Evolutionary conservation across 495 filamentous ascomycete genomes (phyloP), one percentile per base, ranked within the genome.

Genomic region (Penicilliopsis zonata): DNA sequence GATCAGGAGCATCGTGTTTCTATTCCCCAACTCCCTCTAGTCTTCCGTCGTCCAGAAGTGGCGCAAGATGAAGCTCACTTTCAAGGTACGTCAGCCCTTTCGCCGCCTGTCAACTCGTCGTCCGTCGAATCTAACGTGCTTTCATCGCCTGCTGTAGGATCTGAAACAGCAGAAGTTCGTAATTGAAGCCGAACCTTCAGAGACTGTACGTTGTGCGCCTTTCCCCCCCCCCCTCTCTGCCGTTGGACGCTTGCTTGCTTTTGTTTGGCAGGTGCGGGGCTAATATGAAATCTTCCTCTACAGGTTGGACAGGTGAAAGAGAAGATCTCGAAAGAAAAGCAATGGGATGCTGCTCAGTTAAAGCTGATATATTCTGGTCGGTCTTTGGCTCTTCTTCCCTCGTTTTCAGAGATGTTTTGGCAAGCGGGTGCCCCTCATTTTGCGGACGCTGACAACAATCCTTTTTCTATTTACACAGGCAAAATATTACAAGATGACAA

Each of bases 401-500:
- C 5, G 18, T 5, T 16, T 16, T 12, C 23, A 36, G 9, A 30
- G 4, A 27, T n/a, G 25, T 27, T 9, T 27, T 30, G 6, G 9
- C 15, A 35, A 35, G 7, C 14, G 15, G n/a, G n/a, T 12, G n/a
- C 21, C 22, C n/a, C 17, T 35, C 13, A 19, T 12, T 18, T 21
- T 19, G 9, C 36, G 20, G 21, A 12, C 18, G 26, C 42, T 44
- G 22, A 35, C 38, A 7, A 26, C n/a, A 19, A 13, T 13, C 35
- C 26, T 25, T 13, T 21, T 33, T 21, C 18, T 32, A 8, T 25
- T 35, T 17, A 28, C 36, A 46, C 43, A 95, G 87, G 90, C 58
- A 98, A 98, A 64, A 94, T 98, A 40, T 69, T 98, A 38, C 83
- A 93, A 60, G 90, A 98, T 82, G 82, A 79, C 38, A 88, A 94